Percentiles rank a stretch among this genome's conserved stretches.
Conservation (phyloP, 768 basidiomycete genomes). For the Xerocomellus dryophilus region DNA sequence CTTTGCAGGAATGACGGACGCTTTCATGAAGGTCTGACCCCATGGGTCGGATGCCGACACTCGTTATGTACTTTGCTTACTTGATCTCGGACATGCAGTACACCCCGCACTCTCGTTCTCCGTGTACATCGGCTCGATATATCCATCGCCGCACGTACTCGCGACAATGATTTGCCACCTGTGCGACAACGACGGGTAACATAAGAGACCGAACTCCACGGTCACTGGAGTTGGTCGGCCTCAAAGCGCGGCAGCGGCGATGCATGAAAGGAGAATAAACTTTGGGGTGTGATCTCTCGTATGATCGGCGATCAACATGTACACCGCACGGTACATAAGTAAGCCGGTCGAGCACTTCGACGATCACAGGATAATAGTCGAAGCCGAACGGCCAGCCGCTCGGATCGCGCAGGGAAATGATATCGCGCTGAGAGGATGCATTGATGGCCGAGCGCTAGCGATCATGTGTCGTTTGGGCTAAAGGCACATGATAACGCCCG, state of each 20-base stretch:
- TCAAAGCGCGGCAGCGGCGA: too few relatives aligned
- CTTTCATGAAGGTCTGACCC: conserved; percentile 21
- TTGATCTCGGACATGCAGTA: neutral
- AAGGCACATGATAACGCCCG: too few relatives aligned
- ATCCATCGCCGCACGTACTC: neutral
- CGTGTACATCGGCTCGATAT: neutral
- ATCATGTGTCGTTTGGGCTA: neutral
- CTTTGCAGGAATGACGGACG: conserved; percentile 15
- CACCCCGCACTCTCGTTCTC: neutral
- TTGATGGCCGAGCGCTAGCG: neutral
- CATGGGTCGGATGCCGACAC: neutral
- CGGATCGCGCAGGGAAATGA: neutral
- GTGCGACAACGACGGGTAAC: neutral
- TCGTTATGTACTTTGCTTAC: neutral
- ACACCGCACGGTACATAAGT: neutral
- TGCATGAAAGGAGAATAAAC: neutral
- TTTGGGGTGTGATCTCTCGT: neutral
- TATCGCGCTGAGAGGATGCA: neutral
- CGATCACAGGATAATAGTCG: neutral
- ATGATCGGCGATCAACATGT: neutral
- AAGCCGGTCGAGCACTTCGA: neutral
- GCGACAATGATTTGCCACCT: neutral
- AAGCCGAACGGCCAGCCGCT: neutral
- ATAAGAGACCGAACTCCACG: neutral
- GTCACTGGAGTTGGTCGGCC: neutral